phyloP scores from a whole-genome alignment of 2,329 filamentous ascomycete genomes.

The Diaporthe aspalathi region DNA sequence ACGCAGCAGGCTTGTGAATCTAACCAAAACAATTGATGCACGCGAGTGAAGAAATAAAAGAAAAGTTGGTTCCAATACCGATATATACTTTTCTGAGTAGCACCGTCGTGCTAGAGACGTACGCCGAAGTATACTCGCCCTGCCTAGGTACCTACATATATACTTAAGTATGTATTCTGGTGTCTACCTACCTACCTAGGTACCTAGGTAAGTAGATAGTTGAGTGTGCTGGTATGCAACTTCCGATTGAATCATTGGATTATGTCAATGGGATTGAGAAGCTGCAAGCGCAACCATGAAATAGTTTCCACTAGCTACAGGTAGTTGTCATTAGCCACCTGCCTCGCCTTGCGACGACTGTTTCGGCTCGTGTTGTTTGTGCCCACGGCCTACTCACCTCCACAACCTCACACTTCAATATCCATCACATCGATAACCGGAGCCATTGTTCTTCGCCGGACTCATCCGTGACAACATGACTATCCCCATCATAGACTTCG shows the following conservation, averaged over 20 bases:
- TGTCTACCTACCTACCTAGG: neutral
- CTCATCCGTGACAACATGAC: neutral
- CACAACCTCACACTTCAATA: neutral
- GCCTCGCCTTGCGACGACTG: neutral
- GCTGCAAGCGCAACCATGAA: neutral
- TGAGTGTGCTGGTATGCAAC: neutral
- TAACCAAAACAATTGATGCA: neutral
- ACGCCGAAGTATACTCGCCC: no score
- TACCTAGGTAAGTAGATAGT: neutral
- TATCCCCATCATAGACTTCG: constrained; percentile 1
- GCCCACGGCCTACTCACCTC: neutral
- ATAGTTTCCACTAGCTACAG: neutral
- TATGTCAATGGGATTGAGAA: neutral
- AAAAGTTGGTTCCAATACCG: neutral
- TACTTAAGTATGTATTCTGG: no score
- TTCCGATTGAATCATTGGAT: neutral
- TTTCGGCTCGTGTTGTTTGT: neutral
- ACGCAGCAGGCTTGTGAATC: neutral
- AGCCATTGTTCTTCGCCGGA: neutral
- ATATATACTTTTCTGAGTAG: neutral
- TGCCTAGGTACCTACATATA: neutral
- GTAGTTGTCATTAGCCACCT: neutral
- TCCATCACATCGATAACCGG: neutral
- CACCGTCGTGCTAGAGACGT: neutral
- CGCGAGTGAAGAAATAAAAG: no score